These are phyloP conservation scores for Aspergillus leporis DNA, from an alignment of 495 filamentous ascomycete species.

Conservation along the genomic window DNA sequence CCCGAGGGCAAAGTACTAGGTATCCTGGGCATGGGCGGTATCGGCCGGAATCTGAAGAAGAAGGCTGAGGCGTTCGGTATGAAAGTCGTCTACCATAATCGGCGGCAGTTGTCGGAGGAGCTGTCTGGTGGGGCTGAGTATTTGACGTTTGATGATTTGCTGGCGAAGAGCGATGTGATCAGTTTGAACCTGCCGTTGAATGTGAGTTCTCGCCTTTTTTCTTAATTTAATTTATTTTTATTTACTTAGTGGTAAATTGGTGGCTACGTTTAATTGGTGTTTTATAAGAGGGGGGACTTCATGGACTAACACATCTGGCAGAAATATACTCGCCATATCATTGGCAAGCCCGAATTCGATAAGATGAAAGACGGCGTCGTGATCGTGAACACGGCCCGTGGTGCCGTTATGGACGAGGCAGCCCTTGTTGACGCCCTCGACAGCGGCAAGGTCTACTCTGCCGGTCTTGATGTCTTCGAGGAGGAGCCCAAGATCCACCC, in stretches of 20 bases:
- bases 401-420: slow-evolving; percentile 70
- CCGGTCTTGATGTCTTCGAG: slow-evolving; percentile 70
- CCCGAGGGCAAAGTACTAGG: slow-evolving; percentile 67
- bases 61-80: slow-evolving; percentile 64
- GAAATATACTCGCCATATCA: slow-evolving; percentile 67
- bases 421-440: slow-evolving; percentile 65
- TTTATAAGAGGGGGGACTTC: background rate
- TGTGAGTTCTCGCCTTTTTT: slow-evolving; percentile 45
- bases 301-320: slow-evolving; percentile 22
- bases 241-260: background rate
- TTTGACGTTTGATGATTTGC: slow-evolving; percentile 67
- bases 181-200: slow-evolving; percentile 78
- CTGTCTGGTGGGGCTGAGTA: slow-evolving; percentile 61
- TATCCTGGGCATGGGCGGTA: slow-evolving; percentile 87
- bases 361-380: slow-evolving; percentile 72
- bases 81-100: slow-evolving; percentile 71
- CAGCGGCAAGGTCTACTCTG: slow-evolving; percentile 58
- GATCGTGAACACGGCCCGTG: slow-evolving; percentile 71
- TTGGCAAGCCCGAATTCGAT: slow-evolving; percentile 60
- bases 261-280: background rate
- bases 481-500: slow-evolving; percentile 66
- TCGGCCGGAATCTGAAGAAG: slow-evolving; percentile 62
- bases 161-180: slow-evolving; percentile 67
- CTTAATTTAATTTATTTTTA: too few relatives aligned
- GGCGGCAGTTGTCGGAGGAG: slow-evolving; percentile 52